Conservation (phyloP, 768 basidiomycete species). For the Boletus coccyginus region DNA sequence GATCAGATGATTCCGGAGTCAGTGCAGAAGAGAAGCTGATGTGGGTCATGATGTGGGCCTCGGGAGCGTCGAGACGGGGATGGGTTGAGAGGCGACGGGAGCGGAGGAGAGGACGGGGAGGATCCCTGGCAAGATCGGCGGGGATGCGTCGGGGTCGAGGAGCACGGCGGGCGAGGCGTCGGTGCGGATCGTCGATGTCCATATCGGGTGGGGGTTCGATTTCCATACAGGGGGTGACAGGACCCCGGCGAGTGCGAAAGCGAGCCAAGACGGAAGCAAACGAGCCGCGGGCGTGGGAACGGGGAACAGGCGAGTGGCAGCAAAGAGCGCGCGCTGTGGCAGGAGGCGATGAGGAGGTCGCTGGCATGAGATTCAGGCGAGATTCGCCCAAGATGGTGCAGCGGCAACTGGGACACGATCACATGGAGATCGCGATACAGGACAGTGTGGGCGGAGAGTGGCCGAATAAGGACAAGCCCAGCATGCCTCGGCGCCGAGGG, state of each 20-base stretch:
- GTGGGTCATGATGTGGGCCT: conserved; percentile 3
- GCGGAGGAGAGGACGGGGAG: conserved; percentile 15
- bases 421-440: conserved; percentile 34
- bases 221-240: conserved; percentile 16
- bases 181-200: conserved; percentile 33
- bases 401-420: conserved; percentile 34
- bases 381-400: conserved; percentile 33
- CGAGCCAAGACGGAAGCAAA: conserved; percentile 27
- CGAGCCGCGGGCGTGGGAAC: conserved; percentile 22
- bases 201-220: conserved; percentile 19
- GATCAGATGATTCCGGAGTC: conserved; percentile 14
- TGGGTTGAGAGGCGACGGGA: conserved; percentile 8
- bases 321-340: conserved; percentile 28
- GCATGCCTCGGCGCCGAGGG: conserved; percentile 43
- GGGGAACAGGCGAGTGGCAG: conserved; percentile 7
- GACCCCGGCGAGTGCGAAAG: conserved; percentile 32
- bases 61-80: conserved; percentile 14
- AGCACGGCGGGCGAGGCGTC: conserved; percentile 10
- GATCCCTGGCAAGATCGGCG: conserved; percentile 16
- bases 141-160: conserved; percentile 11
- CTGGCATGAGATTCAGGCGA: conserved; percentile 31
- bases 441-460: conserved; percentile 32
- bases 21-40: conserved; percentile 22
- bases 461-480: conserved; percentile 28
- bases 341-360: conserved; percentile 24